Base-by-base conservation (phyloP, 2,329 filamentous ascomycete species). In the Microsporum canis region DNA sequence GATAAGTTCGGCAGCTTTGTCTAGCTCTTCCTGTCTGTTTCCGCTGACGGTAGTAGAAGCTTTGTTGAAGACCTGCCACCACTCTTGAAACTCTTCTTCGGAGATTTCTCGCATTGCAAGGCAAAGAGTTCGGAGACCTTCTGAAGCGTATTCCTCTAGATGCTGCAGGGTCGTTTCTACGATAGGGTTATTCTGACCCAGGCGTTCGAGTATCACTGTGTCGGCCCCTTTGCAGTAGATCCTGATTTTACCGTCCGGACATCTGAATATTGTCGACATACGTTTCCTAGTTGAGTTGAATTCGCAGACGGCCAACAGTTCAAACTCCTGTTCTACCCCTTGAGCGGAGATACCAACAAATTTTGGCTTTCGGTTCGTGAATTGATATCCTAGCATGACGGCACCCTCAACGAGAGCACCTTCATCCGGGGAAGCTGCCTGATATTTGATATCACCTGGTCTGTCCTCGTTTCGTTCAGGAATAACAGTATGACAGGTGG, bases 281-380 rank as follows among this genome's bases (percentile, higher is more conserved):
- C 94, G 83, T 78, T 99, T 99, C 68, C 94, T 83, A 6, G 91
- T 94, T 1, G 94, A 97, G 76, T 99, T 99, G 80, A 99, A 99
- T 74, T 99, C 94, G 73, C 92, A 96, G n/a, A 99, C 91, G 1
- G 92, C 92, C 62, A 99, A 78, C 43, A 99, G 80, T 72, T 96
- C 89, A 71, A 94, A 99, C 72, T 96, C 88, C 49, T 83, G 80
- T 66, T 89, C 82, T 67, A 83, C 77, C 0, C 88, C 91, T 43
- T 83, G 82, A 1, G 88, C 86, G 61, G 88, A 82, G 67, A 97
- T 91, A 45, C 91, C 88, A 34, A 99, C 94, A 3, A 89, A 84
- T 62, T 86, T 85, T 34, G 94, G 95, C 76, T 94, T 96, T 68
- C 95, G 85, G 58, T 94, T 91, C 58, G 87, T 85, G 72, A 99